phyloP scores from a whole-genome alignment of 352 stramenopile species.

The Phytophthora cryptogea region DNA sequence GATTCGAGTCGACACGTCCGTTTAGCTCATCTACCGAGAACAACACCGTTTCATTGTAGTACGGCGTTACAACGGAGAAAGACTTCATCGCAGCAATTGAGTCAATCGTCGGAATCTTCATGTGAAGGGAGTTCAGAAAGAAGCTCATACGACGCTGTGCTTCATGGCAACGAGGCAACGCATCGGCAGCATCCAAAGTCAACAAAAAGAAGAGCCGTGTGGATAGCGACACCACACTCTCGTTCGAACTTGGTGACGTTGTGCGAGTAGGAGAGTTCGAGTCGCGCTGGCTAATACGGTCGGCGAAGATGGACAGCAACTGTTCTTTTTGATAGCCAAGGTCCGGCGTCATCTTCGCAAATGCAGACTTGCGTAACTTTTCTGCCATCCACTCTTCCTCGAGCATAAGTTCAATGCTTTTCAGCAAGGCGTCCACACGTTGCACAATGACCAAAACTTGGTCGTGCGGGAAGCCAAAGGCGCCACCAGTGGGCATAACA shows the following conservation, averaged over 20 bases:
- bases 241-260: constrained; percentile 74
- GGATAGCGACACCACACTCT: constrained; percentile 77
- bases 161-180: constrained; percentile 82
- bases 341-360: constrained; percentile 77
- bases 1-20: constrained; percentile 80
- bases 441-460: constrained; percentile 80
- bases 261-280: constrained; percentile 44
- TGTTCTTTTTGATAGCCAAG: constrained; percentile 82
- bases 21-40: constrained; percentile 88
- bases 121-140: constrained; percentile 88
- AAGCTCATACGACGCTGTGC: constrained; percentile 90
- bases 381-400: constrained; percentile 89
- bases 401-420: constrained; percentile 86
- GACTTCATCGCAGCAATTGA: constrained; percentile 89
- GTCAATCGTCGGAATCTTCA: constrained; percentile 86
- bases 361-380: constrained; percentile 78
- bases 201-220: constrained; percentile 86
- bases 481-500: constrained; percentile 53
- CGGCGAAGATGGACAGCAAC: constrained; percentile 73
- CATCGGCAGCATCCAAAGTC: constrained; percentile 83
- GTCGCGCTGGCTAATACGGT: constrained; percentile 65
- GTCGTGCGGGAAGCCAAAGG: constrained; percentile 71
- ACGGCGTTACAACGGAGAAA: constrained; percentile 88
- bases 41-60: constrained; percentile 90
- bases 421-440: constrained; percentile 74